Evolutionary conservation across 306 rosid species (phyloP).

Genomic region (Prunus mira): DNA sequence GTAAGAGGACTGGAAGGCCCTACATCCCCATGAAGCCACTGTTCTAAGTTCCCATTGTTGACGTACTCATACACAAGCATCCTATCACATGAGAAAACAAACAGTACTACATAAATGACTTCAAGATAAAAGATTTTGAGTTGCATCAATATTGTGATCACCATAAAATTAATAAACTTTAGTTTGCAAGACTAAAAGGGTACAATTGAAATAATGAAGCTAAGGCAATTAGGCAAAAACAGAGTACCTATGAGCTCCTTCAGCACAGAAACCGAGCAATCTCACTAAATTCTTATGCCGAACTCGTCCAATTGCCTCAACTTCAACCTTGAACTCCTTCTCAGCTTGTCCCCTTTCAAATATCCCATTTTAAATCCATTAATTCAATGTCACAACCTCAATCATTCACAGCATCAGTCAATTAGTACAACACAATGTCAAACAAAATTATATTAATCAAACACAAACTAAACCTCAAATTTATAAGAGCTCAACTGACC

Average conservation of each 20-base stretch:
- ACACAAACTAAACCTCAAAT: background rate
- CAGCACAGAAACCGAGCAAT: slow-evolving; percentile 89
- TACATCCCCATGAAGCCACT: slow-evolving; percentile 89
- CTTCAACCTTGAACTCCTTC: slow-evolving; percentile 85
- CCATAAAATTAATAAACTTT: background rate
- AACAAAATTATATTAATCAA: background rate
- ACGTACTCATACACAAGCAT: slow-evolving; percentile 89
- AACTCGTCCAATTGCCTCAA: slow-evolving; percentile 93
- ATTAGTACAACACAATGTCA: background rate
- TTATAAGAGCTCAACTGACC: background rate
- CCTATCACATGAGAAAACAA: slow-evolving; percentile 34
- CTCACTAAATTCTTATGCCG: slow-evolving; percentile 86
- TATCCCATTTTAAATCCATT: slow-evolving; percentile 1
- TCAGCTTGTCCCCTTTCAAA: slow-evolving; percentile 82
- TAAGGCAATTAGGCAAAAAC: background rate
- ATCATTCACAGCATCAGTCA: background rate
- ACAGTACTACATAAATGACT: background rate
- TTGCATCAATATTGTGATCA: background rate
- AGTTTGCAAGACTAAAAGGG: background rate
- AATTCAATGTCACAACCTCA: slow-evolving; percentile 5
- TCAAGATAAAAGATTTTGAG: background rate
- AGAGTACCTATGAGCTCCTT: slow-evolving; percentile 86
- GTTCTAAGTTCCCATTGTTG: slow-evolving; percentile 86
- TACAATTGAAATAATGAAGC: slow-evolving; percentile 3
- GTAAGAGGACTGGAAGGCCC: slow-evolving; percentile 79